phyloP scores from a whole-genome alignment of 2,329 filamentous ascomycete genomes.

The Gaeumannomyces sp. region DNA sequence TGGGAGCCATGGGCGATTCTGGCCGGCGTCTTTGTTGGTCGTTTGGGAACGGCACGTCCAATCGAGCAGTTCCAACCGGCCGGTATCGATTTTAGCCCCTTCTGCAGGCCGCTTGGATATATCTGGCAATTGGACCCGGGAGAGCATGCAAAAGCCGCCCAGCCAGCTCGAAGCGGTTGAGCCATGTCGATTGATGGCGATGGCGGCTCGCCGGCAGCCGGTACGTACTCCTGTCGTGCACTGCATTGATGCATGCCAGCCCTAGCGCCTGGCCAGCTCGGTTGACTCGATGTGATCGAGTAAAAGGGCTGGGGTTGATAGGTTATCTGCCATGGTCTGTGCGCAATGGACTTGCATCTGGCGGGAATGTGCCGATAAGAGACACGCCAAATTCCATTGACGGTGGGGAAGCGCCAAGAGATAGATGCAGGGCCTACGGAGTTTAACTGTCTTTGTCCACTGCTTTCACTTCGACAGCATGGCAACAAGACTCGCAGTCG shows the following conservation, averaged over 20 bases:
- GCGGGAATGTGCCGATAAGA: neutral
- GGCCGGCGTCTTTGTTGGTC: too few relatives aligned
- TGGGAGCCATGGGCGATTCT: too few relatives aligned
- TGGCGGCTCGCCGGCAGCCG: too few relatives aligned
- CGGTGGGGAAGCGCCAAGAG: neutral
- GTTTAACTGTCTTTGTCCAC: too few relatives aligned
- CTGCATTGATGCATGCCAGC: neutral
- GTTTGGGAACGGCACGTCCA: neutral
- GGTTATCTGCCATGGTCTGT: neutral
- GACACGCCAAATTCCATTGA: neutral
- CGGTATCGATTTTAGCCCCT: neutral
- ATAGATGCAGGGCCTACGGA: neutral
- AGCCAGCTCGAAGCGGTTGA: too few relatives aligned
- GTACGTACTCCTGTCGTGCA: too few relatives aligned
- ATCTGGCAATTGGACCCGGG: neutral
- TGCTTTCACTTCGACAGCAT: too few relatives aligned
- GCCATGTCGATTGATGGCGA: too few relatives aligned
- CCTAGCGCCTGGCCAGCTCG: neutral
- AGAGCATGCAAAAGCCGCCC: too few relatives aligned
- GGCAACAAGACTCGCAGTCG: neutral
- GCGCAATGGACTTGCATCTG: neutral
- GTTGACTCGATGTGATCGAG: slow-evolving; percentile 41
- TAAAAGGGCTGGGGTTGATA: slow-evolving; percentile 22
- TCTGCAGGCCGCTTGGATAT: neutral
- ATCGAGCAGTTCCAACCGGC: neutral